Conservation (phyloP, 1,139 yeast species). For the Wickerhamomyces sp. region DNA sequence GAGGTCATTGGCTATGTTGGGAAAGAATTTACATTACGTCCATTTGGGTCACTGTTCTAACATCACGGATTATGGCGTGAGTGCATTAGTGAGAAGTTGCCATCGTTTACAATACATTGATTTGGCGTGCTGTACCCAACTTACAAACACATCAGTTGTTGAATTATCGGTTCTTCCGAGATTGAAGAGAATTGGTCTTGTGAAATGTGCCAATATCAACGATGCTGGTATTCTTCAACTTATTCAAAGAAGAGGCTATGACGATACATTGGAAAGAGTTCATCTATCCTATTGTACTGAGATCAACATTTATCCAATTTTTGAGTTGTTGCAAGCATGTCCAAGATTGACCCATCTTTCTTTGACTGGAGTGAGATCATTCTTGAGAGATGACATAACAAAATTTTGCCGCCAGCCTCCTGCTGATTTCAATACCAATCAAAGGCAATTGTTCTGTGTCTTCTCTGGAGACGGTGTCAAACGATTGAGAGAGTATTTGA, state of each 20-base stretch:
- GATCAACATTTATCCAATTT: constrained; percentile 69
- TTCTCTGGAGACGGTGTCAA: constrained; percentile 89
- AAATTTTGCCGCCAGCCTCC: constrained; percentile 94
- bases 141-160: constrained; percentile 78
- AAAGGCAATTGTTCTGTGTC: constrained; percentile 84
- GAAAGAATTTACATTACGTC: constrained; percentile 79
- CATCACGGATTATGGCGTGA: constrained; percentile 86
- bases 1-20: constrained; percentile 65
- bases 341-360: constrained; percentile 85
- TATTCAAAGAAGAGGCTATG: constrained; percentile 65
- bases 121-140: constrained; percentile 87
- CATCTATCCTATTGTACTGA: constrained; percentile 90
- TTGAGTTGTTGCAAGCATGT: constrained; percentile 68
- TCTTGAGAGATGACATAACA: constrained; percentile 79
- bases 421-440: constrained; percentile 84
- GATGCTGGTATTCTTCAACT: constrained; percentile 81
- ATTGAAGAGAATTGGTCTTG: constrained; percentile 86
- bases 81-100: constrained; percentile 69
- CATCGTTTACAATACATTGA: constrained; percentile 89
- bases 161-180: constrained; percentile 77
- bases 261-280: constrained; percentile 81
- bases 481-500: constrained; percentile 60
- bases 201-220: constrained; percentile 83
- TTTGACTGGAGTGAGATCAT: constrained; percentile 84
- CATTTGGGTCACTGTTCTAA: constrained; percentile 93